phyloP scores from a whole-genome alignment of 2,329 filamentous ascomycete species.

The Pestalotiopsis sp. region DNA sequence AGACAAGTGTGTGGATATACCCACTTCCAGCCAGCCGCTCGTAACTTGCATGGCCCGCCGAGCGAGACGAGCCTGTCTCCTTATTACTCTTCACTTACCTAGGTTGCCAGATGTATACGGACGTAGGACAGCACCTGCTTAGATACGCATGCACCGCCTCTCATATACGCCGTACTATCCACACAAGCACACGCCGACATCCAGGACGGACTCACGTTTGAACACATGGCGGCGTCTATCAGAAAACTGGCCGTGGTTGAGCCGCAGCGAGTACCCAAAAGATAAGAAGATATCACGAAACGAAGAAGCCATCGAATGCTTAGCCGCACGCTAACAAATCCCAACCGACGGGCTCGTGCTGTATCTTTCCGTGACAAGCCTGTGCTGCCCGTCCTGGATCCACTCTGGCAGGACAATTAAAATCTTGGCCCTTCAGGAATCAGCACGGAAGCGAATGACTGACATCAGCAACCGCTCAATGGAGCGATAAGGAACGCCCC shows the following conservation, averaged over 20 bases:
- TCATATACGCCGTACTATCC: background rate
- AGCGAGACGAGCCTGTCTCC: background rate
- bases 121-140: background rate
- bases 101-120: background rate
- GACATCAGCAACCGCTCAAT: background rate
- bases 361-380: conserved; percentile 12
- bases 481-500: background rate
- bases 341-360: conserved; percentile 4
- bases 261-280: background rate
- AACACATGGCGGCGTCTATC: background rate
- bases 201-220: background rate
- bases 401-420: background rate
- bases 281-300: conserved; percentile 8
- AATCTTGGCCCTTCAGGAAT: background rate
- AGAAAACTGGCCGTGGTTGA: conserved; percentile 5
- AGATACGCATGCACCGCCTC: background rate
- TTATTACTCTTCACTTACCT: background rate
- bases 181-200: background rate
- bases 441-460: background rate
- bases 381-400: background rate
- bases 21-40: conserved; percentile 5
- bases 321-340: background rate
- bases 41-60: background rate
- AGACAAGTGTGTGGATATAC: background rate
- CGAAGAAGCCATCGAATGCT: background rate